Evolutionary conservation across 2,329 filamentous ascomycete species (phyloP).

Genomic region (Clarireedia monteithiana): DNA sequence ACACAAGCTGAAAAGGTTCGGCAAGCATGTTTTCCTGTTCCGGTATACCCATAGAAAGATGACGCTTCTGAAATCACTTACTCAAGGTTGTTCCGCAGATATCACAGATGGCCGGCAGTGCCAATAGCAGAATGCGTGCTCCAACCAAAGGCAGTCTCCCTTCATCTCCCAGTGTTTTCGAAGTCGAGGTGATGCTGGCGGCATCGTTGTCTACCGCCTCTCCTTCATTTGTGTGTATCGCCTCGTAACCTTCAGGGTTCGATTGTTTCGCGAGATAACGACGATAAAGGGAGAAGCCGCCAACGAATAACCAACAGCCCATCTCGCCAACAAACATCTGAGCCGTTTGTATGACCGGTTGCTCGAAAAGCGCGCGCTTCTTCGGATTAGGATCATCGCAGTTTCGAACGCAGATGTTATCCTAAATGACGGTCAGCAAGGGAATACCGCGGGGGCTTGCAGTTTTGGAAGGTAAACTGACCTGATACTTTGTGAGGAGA

Average conservation of each 20-base stretch:
- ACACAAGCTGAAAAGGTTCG: background rate
- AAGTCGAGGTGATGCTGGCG: constrained; percentile 36
- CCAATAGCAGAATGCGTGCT: constrained; percentile 64
- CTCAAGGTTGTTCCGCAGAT: constrained; percentile 74
- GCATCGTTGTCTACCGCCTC: constrained; percentile 28
- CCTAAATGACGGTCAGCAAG: constrained; percentile 40
- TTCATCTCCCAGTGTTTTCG: constrained; percentile 48
- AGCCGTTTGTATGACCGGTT: constrained; percentile 90
- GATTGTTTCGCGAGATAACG: constrained; percentile 41
- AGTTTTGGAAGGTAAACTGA: constrained; percentile 32
- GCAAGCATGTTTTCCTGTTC: no score
- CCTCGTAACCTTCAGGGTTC: constrained; percentile 54
- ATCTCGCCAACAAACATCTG: constrained; percentile 98
- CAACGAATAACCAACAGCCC: constrained; percentile 90
- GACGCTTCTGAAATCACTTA: background rate
- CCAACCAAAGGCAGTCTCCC: constrained; percentile 57
- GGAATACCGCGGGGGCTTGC: background rate
- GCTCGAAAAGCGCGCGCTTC: constrained; percentile 71
- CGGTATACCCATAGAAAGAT: no score
- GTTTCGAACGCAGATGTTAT: constrained; percentile 93
- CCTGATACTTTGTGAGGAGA: constrained; percentile 92
- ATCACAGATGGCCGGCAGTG: constrained; percentile 84
- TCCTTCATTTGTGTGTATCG: constrained; percentile 45
- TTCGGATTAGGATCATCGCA: constrained; percentile 64
- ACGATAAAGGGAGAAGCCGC: constrained; percentile 58